phyloP scores from a whole-genome alignment of 129 eudicot species.

The Helichrysum umbraculigerum region DNA sequence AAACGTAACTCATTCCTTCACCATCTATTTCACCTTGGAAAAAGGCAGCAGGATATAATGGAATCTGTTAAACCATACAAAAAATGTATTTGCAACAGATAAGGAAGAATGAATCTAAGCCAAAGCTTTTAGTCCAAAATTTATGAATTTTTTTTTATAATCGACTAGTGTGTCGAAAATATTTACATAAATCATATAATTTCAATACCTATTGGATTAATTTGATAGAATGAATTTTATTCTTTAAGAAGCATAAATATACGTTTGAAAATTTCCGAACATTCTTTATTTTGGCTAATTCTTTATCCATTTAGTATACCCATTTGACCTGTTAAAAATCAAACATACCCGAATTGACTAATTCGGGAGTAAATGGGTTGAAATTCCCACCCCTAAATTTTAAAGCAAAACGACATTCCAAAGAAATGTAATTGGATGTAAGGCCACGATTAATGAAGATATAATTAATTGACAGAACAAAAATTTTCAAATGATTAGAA shows the following conservation, averaged over 20 bases:
- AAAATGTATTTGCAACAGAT: background rate
- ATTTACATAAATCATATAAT: background rate
- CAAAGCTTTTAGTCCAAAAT: background rate
- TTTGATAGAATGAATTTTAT: background rate
- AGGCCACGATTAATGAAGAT: background rate
- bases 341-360: background rate
- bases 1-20: conserved; percentile 76
- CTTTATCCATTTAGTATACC: no score
- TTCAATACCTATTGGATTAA: background rate
- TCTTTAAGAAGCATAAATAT: background rate
- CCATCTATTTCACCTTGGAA: conserved; percentile 87
- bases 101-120: background rate
- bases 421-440: background rate
- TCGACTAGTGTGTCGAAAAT: background rate
- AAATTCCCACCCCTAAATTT: background rate
- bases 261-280: background rate
- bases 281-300: background rate
- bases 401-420: background rate
- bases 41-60: conserved; percentile 73
- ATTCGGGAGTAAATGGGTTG: background rate
- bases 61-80: conserved; percentile 49
- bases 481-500: background rate
- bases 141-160: no score
- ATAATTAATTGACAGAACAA: background rate
- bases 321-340: background rate